phyloP scores from a whole-genome alignment of 495 filamentous ascomycete species.

The Podospora tetraspora region DNA sequence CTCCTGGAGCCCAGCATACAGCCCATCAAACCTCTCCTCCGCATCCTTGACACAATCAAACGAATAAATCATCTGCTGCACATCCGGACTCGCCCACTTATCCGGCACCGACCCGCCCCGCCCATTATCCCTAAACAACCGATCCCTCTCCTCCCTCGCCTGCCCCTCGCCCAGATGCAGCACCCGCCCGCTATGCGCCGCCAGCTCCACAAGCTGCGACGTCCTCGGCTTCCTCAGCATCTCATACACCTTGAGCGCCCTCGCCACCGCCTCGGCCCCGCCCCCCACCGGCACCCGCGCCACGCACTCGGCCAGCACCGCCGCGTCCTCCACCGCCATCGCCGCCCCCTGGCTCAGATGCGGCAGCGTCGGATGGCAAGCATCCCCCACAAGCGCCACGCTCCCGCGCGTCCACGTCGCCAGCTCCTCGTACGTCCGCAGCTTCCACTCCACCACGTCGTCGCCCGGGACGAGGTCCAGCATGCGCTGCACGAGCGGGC shows the following conservation, averaged over 20 bases:
- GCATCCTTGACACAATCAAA: constrained; percentile 60
- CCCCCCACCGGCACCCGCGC: constrained; percentile 45
- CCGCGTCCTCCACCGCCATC: constrained; percentile 79
- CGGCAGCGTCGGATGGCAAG: constrained; percentile 74
- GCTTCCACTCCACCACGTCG: constrained; percentile 77
- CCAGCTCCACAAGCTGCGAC: constrained; percentile 63
- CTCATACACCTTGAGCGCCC: constrained; percentile 67
- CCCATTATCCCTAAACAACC: constrained; percentile 58
- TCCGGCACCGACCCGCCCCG: constrained; percentile 59
- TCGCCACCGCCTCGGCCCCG: constrained; percentile 51
- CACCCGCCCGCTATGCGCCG: constrained; percentile 58
- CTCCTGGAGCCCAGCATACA: constrained; percentile 39
- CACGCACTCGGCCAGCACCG: constrained; percentile 63
- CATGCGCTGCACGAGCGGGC: constrained; percentile 65
- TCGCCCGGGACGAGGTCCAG: constrained; percentile 73
- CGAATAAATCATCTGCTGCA: constrained; percentile 72
- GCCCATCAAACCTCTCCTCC: constrained; percentile 54
- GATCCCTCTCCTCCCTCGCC: constrained; percentile 70
- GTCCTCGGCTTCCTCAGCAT: constrained; percentile 65
- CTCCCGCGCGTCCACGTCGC: constrained; percentile 63
- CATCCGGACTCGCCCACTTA: constrained; percentile 72
- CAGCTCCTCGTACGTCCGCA: constrained; percentile 64
- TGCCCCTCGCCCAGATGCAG: constrained; percentile 71
- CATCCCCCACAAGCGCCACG: constrained; percentile 70
- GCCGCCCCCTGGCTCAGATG: constrained; percentile 76